Evolutionary conservation across 257 asterid genomes (phyloP), one percentile per base, ranked within the genome.

Genomic region (Eustoma russellianum): DNA sequence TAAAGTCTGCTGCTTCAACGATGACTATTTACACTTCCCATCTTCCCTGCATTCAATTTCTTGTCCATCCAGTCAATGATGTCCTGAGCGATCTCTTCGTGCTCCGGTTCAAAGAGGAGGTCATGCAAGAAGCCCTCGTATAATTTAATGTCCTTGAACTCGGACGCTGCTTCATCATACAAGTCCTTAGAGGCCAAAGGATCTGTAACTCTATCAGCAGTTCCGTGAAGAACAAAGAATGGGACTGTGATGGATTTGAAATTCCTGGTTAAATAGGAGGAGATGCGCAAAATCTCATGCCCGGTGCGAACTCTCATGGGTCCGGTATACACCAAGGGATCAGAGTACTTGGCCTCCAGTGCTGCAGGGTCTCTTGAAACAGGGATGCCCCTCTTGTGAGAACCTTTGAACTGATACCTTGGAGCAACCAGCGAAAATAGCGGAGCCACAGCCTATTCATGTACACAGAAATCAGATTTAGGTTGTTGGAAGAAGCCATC

Each of bases 371-470:
- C 99, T 48, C 99, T 76, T 30, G 97, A 77, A 60, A 92, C 99
- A 14, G 99, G 97, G 50, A 92, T 85, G 48, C 99, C 99, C 64
- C 94, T 77, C 65, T 83, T 92, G 75, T 92, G 89, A 35, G 99
- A 94, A 59, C 99, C 99, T 78, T 88, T 92, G 81, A 92, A 92
- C 70, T 88, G 99, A 72, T 83, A 79, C 74, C 93, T 85, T 53
- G 99, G 99, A 63, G 76, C 97, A 59, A 92, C 91, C 71, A 92
- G 64, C 7, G 97, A 88, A 54, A 92, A 88, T 47, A 92, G 64
- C 46, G 97, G 99, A 17, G 99, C 97, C 55, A 92, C 84, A 17
- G 96, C 97, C 99, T 92, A 66, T 56, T 65, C 2, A 53, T 30
- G 11, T 40, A 38, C 43, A 38, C 9, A 38, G 43, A 5, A 2